phyloP scores from a whole-genome alignment of 106 monocot genomes.

The Vanilla planifolia region DNA sequence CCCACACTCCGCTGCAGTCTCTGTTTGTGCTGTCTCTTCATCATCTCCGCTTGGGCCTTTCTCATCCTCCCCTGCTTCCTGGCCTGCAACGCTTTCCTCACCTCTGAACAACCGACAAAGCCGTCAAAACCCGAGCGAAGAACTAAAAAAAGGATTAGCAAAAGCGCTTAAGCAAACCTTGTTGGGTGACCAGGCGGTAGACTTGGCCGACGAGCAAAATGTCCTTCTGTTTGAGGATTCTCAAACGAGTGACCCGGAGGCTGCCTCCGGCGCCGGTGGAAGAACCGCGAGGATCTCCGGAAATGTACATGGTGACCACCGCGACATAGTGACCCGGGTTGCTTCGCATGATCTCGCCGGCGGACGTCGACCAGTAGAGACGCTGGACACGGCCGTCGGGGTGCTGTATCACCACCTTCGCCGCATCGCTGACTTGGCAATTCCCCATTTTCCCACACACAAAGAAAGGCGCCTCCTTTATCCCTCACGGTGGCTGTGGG shows the following conservation, averaged over 20 bases:
- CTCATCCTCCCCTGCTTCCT: slow-evolving; percentile 64
- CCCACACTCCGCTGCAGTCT: background rate
- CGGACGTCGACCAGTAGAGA: slow-evolving; percentile 43
- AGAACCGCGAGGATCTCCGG: background rate
- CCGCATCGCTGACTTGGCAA: slow-evolving; percentile 50
- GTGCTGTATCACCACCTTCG: slow-evolving; percentile 45
- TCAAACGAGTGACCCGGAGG: slow-evolving; percentile 28
- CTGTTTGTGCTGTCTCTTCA: slow-evolving; percentile 16
- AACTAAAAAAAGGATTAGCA: too few relatives aligned
- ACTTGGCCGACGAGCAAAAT: slow-evolving; percentile 41
- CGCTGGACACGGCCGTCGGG: slow-evolving; percentile 43
- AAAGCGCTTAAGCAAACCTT: slow-evolving; percentile 17
- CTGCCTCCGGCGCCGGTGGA: slow-evolving; percentile 2
- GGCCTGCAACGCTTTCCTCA: slow-evolving; percentile 49
- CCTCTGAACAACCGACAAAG: slow-evolving; percentile 30
- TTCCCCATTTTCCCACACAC: slow-evolving; percentile 38
- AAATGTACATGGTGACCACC: slow-evolving; percentile 29
- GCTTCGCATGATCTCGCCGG: slow-evolving; percentile 45
- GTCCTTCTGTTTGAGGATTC: slow-evolving; percentile 47
- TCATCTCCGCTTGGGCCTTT: slow-evolving; percentile 21
- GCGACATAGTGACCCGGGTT: slow-evolving; percentile 64
- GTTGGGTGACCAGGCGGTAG: slow-evolving; percentile 50
- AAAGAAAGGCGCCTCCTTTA: too few relatives aligned
- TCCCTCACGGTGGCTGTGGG: too few relatives aligned
- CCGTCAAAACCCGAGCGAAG: background rate